These are phyloP conservation scores for Russula ochroleuca DNA, from an alignment of 768 basidiomycete species.

Conservation along the genomic window DNA sequence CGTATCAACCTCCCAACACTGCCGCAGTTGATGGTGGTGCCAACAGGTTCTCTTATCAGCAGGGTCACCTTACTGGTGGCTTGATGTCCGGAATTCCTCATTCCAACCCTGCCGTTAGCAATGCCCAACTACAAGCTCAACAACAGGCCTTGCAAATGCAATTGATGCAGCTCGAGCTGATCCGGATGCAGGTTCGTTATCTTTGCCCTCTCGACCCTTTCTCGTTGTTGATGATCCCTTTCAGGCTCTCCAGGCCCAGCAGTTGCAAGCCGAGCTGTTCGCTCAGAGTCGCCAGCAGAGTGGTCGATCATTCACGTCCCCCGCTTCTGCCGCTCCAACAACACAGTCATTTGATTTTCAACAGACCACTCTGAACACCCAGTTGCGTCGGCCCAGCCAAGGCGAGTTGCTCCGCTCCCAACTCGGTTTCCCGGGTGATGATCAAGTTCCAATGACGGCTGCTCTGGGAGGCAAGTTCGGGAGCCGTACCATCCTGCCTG, in stretches of 20 bases:
- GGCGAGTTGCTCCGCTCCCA: constrained; percentile 62
- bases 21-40: constrained; percentile 65
- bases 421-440: constrained; percentile 49
- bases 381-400: constrained; percentile 65
- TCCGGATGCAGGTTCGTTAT: constrained; percentile 67
- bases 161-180: constrained; percentile 78
- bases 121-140: constrained; percentile 45
- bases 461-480: constrained; percentile 73
- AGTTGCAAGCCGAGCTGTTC: constrained; percentile 67
- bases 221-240: constrained; percentile 20
- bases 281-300: constrained; percentile 59
- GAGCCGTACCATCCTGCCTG: constrained; percentile 48
- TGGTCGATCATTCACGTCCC: constrained; percentile 47
- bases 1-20: constrained; percentile 56
- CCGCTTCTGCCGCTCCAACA: constrained; percentile 71
- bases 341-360: constrained; percentile 62
- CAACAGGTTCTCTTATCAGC: constrained; percentile 62
- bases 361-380: constrained; percentile 49
- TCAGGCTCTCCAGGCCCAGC: constrained; percentile 70
- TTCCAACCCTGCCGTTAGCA: constrained; percentile 40
- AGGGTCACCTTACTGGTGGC: constrained; percentile 45
- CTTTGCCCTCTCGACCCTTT: constrained; percentile 8
- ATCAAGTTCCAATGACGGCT: constrained; percentile 77
- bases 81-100: constrained; percentile 49
- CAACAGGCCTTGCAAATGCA: constrained; percentile 73